These are phyloP conservation scores for Fusarium penzigii DNA, from an alignment of 2,329 filamentous ascomycete genomes.

Conservation along the genomic window DNA sequence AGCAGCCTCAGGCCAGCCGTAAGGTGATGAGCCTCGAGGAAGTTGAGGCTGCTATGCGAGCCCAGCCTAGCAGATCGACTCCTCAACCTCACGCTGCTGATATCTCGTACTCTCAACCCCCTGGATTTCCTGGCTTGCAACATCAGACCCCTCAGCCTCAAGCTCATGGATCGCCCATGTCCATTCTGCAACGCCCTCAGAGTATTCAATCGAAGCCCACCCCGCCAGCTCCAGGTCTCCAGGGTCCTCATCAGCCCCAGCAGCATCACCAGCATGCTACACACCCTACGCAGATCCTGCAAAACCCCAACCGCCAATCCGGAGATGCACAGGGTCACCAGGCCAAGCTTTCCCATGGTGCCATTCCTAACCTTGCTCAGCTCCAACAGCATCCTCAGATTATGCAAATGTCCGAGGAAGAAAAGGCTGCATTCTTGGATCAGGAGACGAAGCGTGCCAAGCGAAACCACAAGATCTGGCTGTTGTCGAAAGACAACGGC, in stretches of 20 bases:
- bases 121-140: slow-evolving; percentile 26
- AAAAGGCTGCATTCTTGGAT: slow-evolving; percentile 79
- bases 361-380: slow-evolving; percentile 36
- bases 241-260: slow-evolving; percentile 28
- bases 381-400: slow-evolving; percentile 45
- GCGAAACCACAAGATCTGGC: slow-evolving; percentile 96
- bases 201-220: slow-evolving; percentile 42
- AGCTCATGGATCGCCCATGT: slow-evolving; percentile 51
- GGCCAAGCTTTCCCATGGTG: slow-evolving; percentile 54
- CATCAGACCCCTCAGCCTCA: slow-evolving; percentile 35
- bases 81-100: slow-evolving; percentile 33
- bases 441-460: slow-evolving; percentile 96
- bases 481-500: slow-evolving; percentile 90
- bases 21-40: slow-evolving; percentile 97
- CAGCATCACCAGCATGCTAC: slow-evolving; percentile 43
- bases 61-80: slow-evolving; percentile 59
- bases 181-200: slow-evolving; percentile 57
- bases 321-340: slow-evolving; percentile 47
- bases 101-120: slow-evolving; percentile 30
- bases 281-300: slow-evolving; percentile 73
- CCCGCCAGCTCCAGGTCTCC: slow-evolving; percentile 36
- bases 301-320: slow-evolving; percentile 71
- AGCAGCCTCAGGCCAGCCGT: slow-evolving; percentile 44
- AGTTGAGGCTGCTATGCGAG: slow-evolving; percentile 89
- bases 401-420: slow-evolving; percentile 76